phyloP scores from a whole-genome alignment of 352 stramenopile species.

The Pythium vanterpoolii region DNA sequence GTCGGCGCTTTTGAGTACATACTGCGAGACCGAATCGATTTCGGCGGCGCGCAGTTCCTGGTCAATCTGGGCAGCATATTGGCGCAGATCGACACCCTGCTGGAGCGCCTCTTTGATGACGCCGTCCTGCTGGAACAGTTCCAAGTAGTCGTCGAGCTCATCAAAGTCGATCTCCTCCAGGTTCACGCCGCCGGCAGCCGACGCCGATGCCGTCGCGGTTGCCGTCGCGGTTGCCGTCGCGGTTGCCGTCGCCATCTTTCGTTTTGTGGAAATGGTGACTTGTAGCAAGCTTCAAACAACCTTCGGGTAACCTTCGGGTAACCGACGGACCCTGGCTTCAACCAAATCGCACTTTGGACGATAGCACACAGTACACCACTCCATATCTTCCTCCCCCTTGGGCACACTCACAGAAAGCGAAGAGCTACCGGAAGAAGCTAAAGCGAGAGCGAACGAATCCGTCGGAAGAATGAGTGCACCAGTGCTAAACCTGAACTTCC shows the following conservation, averaged over 20 bases:
- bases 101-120: conserved; percentile 90
- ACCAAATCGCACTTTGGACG: conserved; percentile 27
- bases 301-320: conserved; percentile 13
- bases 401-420: background rate
- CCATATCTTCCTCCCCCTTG: conserved; percentile 25
- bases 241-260: background rate
- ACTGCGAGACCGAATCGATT: conserved; percentile 82
- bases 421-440: no score
- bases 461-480: conserved; percentile 28
- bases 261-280: background rate
- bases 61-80: conserved; percentile 91
- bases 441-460: no score
- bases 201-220: background rate
- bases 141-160: conserved; percentile 92
- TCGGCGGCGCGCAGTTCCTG: conserved; percentile 82
- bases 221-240: background rate
- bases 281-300: background rate
- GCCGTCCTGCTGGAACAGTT: conserved; percentile 93
- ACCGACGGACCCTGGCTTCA: conserved; percentile 18
- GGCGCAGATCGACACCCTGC: conserved; percentile 88
- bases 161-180: conserved; percentile 92
- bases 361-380: background rate
- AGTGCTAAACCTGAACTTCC: conserved; percentile 61
- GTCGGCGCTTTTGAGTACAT: conserved; percentile 86
- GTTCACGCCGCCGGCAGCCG: conserved; percentile 32